Conservation (phyloP, 306 rosid genomes). For the Clitoria ternatea region DNA sequence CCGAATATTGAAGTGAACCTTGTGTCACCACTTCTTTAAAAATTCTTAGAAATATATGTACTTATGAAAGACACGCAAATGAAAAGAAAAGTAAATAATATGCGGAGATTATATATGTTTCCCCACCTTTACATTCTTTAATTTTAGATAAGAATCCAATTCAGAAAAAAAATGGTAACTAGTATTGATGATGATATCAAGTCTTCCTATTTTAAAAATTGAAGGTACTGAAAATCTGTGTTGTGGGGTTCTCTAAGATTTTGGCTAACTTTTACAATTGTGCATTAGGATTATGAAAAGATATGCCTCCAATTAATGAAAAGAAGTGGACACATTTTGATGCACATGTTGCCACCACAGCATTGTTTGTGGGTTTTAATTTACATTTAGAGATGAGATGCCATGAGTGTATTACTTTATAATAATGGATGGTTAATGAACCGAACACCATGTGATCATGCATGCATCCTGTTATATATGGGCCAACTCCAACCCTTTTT, state of each 20-base stretch:
- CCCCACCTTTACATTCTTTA: conserved; percentile 11
- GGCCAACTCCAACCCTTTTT: conserved; percentile 20
- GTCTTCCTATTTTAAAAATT: not conserved
- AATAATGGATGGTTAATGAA: conserved; percentile 39
- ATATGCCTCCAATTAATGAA: conserved; percentile 24
- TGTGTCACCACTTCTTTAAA: not conserved
- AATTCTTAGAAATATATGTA: not conserved
- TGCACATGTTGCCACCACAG: no score
- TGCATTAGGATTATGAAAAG: conserved; percentile 24
- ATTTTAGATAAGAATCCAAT: conserved; percentile 7
- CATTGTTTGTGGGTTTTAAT: conserved; percentile 29
- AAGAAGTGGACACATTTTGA: conserved; percentile 26
- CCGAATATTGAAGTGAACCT: not conserved
- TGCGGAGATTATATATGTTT: not conserved
- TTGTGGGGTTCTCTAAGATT: conserved; percentile 28
- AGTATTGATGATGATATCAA: not conserved
- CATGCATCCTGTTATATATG: not conserved
- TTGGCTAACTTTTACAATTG: conserved; percentile 17
- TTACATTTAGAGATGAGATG: conserved; percentile 21
- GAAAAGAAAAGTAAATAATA: not conserved
- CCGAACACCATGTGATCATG: conserved; percentile 29
- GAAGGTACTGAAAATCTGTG: conserved; percentile 21
- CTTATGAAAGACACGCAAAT: not conserved
- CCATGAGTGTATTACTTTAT: conserved; percentile 27
- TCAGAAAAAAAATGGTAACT: not conserved